phyloP scores from a whole-genome alignment of 768 basidiomycete species.

The Termitomyces sp. region DNA sequence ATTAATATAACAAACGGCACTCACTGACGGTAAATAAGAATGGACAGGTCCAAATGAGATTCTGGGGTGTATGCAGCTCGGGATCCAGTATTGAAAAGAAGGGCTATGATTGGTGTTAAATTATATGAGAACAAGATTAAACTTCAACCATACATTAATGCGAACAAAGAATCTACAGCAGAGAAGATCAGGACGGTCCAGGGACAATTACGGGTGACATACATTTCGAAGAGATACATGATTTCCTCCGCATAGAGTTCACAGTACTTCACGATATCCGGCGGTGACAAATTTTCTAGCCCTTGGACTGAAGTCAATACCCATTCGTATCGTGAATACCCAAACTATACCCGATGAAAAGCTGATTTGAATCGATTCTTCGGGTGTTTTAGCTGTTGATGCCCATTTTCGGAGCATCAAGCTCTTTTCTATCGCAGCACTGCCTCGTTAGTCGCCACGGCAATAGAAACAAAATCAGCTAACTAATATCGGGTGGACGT shows the following conservation, averaged over 20 bases:
- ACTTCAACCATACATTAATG: constrained; percentile 44
- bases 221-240: constrained; percentile 47
- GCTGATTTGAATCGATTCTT: constrained; percentile 28
- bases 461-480: not conserved
- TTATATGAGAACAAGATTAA: constrained; percentile 5
- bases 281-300: constrained; percentile 20
- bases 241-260: constrained; percentile 47
- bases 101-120: constrained; percentile 33
- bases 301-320: not conserved
- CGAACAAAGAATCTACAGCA: constrained; percentile 42
- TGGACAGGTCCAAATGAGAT: constrained; percentile 48
- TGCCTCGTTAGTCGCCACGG: not conserved
- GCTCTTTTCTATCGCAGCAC: constrained; percentile 4
- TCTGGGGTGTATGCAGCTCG: constrained; percentile 47
- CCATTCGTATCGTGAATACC: not conserved
- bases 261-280: constrained; percentile 44
- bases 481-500: constrained; percentile 6
- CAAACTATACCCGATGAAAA: constrained; percentile 26
- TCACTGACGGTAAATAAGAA: constrained; percentile 59
- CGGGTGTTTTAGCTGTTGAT: constrained; percentile 27
- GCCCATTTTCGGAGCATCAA: constrained; percentile 11
- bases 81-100: constrained; percentile 56
- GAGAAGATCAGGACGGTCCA: not conserved
- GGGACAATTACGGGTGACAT: constrained; percentile 14
- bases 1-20: constrained; percentile 15